Conservation (phyloP, 805 yeast genomes). For the Yarrowia sp. region DNA sequence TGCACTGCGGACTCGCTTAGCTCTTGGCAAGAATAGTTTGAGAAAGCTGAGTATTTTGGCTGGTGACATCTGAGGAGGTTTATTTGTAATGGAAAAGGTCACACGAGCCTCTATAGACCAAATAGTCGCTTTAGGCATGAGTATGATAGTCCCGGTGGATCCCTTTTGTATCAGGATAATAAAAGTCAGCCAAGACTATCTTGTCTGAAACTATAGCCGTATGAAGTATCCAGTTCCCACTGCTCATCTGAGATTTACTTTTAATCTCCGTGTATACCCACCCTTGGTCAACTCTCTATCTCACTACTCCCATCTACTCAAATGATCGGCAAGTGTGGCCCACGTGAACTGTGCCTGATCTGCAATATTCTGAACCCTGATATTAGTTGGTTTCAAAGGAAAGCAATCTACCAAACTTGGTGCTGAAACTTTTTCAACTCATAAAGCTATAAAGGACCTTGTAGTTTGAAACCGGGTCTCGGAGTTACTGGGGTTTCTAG, state of each 20-base stretch:
- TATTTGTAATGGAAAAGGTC: neutral
- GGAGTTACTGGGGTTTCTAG: neutral
- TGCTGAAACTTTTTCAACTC: no score
- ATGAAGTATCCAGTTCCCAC: neutral
- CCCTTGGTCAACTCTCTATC: no score
- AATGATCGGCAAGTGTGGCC: neutral
- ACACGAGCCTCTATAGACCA: neutral
- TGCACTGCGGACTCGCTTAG: neutral
- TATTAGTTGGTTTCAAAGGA: neutral
- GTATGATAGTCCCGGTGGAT: neutral
- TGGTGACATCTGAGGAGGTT: neutral
- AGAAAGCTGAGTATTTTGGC: neutral
- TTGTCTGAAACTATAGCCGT: neutral
- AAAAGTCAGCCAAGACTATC: neutral
- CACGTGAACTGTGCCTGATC: constrained; percentile 9
- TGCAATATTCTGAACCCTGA: constrained; percentile 4
- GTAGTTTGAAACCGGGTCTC: neutral
- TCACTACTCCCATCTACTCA: neutral
- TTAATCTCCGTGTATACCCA: neutral
- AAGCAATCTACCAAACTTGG: neutral
- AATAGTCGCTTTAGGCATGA: neutral
- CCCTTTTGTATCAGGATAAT: no score
- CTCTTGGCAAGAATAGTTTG: neutral
- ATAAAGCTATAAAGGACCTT: no score
- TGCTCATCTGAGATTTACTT: neutral